Percentiles rank a stretch among this genome's conserved stretches.
phyloP scores from a whole-genome alignment of 371 early-diverging fungal genomes.

The Mortierella sp. region DNA sequence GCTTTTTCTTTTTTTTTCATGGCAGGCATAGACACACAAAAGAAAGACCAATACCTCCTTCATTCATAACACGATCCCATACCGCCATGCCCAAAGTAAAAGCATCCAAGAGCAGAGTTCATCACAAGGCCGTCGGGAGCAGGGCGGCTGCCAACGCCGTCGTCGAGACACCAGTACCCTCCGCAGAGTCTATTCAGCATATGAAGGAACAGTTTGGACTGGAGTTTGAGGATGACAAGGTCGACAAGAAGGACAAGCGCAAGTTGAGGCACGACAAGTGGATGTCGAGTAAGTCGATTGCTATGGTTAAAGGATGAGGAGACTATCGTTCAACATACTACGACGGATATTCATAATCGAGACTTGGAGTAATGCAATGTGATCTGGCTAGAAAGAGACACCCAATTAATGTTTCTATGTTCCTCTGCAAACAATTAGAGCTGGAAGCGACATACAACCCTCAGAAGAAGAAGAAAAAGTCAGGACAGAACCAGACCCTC shows the following conservation, averaged over 20 bases:
- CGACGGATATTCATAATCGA: not conserved
- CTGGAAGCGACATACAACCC: constrained; percentile 66
- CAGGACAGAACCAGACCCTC: constrained; percentile 51
- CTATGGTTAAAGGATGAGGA: not conserved
- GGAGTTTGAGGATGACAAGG: constrained; percentile 43
- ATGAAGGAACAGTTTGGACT: constrained; percentile 46
- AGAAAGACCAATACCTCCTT: not conserved
- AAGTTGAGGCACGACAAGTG: constrained; percentile 70
- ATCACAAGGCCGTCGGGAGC: constrained; percentile 49
- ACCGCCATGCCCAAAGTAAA: constrained; percentile 62
- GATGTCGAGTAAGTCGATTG: constrained; percentile 65
- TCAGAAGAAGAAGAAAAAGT: constrained; percentile 63
- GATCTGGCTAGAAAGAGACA: too few species aligned
- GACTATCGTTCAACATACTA: not conserved
- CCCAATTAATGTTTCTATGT: not conserved
- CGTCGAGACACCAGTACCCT: not conserved
- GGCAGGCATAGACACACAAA: not conserved
- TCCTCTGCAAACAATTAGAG: constrained; percentile 46
- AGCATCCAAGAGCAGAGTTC: constrained; percentile 54
- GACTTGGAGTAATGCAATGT: too few species aligned
- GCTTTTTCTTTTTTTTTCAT: constrained; percentile 12
- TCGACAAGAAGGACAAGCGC: constrained; percentile 63
- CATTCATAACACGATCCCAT: not conserved
- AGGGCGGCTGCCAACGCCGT: constrained; percentile 16
- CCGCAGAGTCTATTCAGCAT: constrained; percentile 29